These are phyloP conservation scores for Hyaloscypha hepaticicola DNA, from an alignment of 495 filamentous ascomycete genomes.

Conservation along the genomic window DNA sequence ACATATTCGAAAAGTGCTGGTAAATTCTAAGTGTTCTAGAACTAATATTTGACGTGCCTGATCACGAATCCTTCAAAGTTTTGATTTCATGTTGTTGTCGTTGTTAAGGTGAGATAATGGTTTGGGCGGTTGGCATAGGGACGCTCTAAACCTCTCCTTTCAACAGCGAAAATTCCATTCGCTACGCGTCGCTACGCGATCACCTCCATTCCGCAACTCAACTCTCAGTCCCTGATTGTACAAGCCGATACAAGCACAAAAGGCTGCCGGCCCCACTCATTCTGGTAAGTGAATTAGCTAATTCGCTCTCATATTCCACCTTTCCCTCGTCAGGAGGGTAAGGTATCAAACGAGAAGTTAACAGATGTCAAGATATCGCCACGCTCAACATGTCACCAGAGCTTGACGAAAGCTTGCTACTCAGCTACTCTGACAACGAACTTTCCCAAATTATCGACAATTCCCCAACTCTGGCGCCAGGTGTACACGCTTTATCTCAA, in stretches of 20 bases:
- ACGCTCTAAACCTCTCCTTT: too few relatives aligned
- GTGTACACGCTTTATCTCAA: background rate
- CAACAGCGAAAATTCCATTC: background rate
- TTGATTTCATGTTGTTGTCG: too few relatives aligned
- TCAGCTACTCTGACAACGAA: constrained; percentile 1
- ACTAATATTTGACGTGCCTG: too few relatives aligned
- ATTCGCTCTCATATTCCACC: background rate
- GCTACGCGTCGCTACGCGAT: background rate
- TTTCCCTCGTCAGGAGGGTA: background rate
- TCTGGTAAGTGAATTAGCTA: background rate
- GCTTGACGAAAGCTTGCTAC: background rate
- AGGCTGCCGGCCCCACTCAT: background rate
- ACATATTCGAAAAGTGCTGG: too few relatives aligned
- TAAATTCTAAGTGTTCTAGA: too few relatives aligned
- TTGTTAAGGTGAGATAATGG: too few relatives aligned
- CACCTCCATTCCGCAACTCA: background rate
- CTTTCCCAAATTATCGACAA: background rate
- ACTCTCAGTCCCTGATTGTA: background rate
- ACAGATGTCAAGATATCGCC: background rate
- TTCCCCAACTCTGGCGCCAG: background rate
- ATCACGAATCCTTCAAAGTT: too few relatives aligned
- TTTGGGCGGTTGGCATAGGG: too few relatives aligned
- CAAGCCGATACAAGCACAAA: background rate
- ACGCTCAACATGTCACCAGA: background rate
- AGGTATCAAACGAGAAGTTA: background rate